Evolutionary conservation across 306 rosid species (phyloP).

Genomic region (Cucurbita pepo): DNA sequence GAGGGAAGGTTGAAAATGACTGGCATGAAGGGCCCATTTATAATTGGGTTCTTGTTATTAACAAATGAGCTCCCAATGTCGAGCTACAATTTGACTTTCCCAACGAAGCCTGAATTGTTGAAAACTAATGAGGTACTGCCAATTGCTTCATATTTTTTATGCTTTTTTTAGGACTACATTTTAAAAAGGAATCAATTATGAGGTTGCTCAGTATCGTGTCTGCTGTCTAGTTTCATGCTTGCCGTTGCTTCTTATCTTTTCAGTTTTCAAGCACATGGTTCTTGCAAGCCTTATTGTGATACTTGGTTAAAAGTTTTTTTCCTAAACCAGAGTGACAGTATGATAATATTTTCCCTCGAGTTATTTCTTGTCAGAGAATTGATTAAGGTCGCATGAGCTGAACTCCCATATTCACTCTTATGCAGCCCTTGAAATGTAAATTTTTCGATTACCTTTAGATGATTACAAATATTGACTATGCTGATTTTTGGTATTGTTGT

Average conservation of each 20-base stretch:
- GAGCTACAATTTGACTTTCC: neutral
- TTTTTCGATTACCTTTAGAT: neutral
- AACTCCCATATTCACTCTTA: neutral
- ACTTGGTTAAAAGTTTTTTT: neutral
- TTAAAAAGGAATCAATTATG: neutral
- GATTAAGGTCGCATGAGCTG: neutral
- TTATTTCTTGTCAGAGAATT: neutral
- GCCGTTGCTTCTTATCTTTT: conserved; percentile 10
- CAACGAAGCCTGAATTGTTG: neutral
- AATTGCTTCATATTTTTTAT: neutral
- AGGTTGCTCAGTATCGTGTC: conserved; percentile 1
- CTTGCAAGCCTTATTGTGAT: conserved; percentile 1
- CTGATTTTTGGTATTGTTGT: conserved; percentile 4
- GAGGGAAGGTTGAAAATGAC: conserved; percentile 15
- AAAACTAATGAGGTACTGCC: conserved; percentile 8
- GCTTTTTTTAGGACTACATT: conserved; percentile 1
- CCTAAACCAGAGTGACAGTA: neutral
- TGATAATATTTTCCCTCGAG: neutral
- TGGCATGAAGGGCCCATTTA: conserved; percentile 7
- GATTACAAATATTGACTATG: neutral
- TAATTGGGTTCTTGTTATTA: conserved; percentile 2
- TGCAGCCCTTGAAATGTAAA: neutral
- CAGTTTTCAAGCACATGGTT: conserved; percentile 9
- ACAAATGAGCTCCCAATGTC: conserved; percentile 5
- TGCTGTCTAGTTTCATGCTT: conserved; percentile 4